These are phyloP conservation scores for Calamus simplicifolius DNA, from an alignment of 176 grass and related monocot species.

Conservation along the genomic window DNA sequence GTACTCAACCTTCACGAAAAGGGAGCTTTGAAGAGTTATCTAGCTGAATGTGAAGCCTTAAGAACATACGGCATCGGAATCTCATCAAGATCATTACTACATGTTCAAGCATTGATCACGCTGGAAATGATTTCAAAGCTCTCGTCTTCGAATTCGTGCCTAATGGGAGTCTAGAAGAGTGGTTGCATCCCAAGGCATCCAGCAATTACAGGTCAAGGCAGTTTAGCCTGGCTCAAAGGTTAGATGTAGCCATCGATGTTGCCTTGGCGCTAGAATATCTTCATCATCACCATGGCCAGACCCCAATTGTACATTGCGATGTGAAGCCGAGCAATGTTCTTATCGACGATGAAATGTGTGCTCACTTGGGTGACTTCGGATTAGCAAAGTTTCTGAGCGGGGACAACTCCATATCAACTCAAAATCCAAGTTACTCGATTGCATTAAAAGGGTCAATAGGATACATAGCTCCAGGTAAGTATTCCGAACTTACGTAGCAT, in stretches of 20 bases:
- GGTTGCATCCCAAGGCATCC: conserved; percentile 30
- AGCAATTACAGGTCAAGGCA: background rate
- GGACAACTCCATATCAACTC: no score
- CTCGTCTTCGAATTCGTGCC: conserved; percentile 38
- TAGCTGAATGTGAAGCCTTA: conserved; percentile 44
- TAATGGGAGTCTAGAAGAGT: conserved; percentile 48
- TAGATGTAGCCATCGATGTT: background rate
- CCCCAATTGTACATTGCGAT: conserved; percentile 24
- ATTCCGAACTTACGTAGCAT: no score
- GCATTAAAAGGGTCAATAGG: no score
- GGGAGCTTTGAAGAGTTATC: conserved; percentile 34
- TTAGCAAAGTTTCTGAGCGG: no score
- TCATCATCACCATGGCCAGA: conserved; percentile 25
- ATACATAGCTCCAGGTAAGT: no score
- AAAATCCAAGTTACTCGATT: no score
- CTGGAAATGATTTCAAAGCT: conserved; percentile 41
- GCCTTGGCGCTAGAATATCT: conserved; percentile 34
- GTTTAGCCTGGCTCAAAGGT: conserved; percentile 12
- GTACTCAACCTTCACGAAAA: conserved; percentile 22
- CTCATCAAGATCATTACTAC: conserved; percentile 37
- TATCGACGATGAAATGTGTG: no score
- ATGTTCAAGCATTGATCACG: conserved; percentile 36
- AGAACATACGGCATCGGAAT: conserved; percentile 36
- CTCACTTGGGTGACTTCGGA: no score
- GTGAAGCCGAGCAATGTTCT: background rate